Conservation (phyloP, 75 land plant genomes). For the Adiantum capillusveneris region DNA sequence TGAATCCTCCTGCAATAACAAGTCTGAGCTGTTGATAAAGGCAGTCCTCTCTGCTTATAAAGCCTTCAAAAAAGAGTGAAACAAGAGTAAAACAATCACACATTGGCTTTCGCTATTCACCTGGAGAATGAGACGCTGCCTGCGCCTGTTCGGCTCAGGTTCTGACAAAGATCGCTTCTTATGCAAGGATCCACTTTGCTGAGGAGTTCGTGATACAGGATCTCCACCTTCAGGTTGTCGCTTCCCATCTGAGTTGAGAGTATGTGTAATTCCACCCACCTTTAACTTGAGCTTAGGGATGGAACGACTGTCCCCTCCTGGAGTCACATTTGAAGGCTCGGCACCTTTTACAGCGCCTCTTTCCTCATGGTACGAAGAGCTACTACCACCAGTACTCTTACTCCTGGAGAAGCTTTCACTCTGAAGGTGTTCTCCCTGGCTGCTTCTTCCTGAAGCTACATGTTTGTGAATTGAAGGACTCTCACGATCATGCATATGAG, state of each 20-base stretch:
- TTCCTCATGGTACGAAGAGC: background rate
- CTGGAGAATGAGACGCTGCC: slow-evolving; percentile 30
- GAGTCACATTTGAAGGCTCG: background rate
- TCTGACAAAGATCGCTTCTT: background rate
- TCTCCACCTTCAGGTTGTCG: background rate
- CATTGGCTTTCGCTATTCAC: too few species aligned
- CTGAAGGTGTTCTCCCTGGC: background rate
- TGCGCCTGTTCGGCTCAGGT: slow-evolving; percentile 10
- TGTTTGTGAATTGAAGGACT: background rate
- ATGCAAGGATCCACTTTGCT: background rate
- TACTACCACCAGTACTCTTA: too few species aligned
- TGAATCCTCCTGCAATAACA: slow-evolving; percentile 23
- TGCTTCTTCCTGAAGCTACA: background rate
- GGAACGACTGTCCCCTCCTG: background rate
- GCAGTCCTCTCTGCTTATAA: too few species aligned
- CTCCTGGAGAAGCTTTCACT: background rate
- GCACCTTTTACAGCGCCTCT: background rate
- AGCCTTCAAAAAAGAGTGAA: too few species aligned
- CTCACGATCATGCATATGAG: background rate
- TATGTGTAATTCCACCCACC: slow-evolving; percentile 28
- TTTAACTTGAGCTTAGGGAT: slow-evolving; percentile 30
- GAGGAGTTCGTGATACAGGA: background rate
- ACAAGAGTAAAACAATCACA: too few species aligned
- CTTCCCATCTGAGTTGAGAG: slow-evolving; percentile 18
- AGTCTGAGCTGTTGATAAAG: background rate